Conservation (phyloP, 148 eudicot species). For the Rhododendron molle region DNA sequence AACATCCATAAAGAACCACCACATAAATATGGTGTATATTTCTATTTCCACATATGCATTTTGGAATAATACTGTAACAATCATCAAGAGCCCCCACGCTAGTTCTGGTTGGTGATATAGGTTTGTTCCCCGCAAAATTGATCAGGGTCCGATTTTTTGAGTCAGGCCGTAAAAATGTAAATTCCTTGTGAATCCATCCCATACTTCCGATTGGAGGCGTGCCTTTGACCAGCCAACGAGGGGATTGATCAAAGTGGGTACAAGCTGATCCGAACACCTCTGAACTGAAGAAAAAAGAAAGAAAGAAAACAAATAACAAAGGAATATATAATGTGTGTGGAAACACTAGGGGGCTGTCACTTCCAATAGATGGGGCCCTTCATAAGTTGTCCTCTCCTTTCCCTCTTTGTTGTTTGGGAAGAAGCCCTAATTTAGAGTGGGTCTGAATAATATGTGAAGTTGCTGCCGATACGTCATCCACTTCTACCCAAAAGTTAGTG, state of each 20-base stretch:
- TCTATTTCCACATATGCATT: neutral
- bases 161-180: neutral
- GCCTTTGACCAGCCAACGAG: no score
- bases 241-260: no score
- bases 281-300: neutral
- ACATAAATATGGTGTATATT: neutral
- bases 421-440: constrained; percentile 5
- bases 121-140: no score
- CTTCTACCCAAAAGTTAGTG: constrained; percentile 9
- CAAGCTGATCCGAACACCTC: no score
- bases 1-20: constrained; percentile 12
- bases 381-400: neutral
- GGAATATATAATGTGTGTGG: constrained; percentile 5
- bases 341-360: constrained; percentile 10
- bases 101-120: no score
- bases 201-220: no score
- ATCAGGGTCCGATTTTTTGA: no score
- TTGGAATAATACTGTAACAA: neutral
- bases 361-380: neutral
- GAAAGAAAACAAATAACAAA: neutral
- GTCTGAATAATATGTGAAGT: neutral
- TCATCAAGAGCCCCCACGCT: neutral
- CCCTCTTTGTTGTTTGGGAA: neutral
- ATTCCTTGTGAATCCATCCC: no score
- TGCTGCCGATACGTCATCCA: constrained; percentile 1